Conservation (phyloP, 2,329 filamentous ascomycete genomes). For the Ophiostoma himal-ulmi region DNA sequence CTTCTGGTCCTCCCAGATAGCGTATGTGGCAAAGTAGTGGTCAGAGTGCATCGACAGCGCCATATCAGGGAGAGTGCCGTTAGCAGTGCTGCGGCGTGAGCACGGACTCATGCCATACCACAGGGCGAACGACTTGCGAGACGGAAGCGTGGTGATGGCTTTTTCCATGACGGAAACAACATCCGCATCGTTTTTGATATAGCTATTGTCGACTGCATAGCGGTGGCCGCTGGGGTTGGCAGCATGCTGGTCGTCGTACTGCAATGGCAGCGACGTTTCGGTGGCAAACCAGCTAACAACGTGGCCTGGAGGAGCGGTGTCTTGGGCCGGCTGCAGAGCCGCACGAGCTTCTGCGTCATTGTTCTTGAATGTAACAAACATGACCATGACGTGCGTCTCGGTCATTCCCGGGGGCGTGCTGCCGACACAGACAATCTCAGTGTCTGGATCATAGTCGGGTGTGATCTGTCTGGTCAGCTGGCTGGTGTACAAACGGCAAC, state of each 20-base stretch:
- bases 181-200: constrained; percentile 43
- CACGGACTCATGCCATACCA: constrained; percentile 49
- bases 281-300: constrained; percentile 18
- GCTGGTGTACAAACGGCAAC: not conserved
- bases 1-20: constrained; percentile 42
- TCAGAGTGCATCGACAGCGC: constrained; percentile 50
- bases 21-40: constrained; percentile 51
- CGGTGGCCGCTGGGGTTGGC: constrained; percentile 46
- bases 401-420: constrained; percentile 29
- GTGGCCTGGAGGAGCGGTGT: constrained; percentile 36
- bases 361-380: constrained; percentile 40
- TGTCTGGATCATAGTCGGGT: constrained; percentile 34
- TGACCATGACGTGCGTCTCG: constrained; percentile 34
- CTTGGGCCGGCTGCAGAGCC: constrained; percentile 36
- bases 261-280: constrained; percentile 35
- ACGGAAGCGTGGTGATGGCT: constrained; percentile 45
- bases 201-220: constrained; percentile 48
- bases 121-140: constrained; percentile 41
- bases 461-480: constrained; percentile 7
- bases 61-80: constrained; percentile 38
- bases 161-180: constrained; percentile 40
- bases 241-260: constrained; percentile 40
- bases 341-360: constrained; percentile 32
- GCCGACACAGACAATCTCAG: constrained; percentile 39
- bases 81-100: constrained; percentile 27